Evolutionary conservation across 2,329 filamentous ascomycete genomes (phyloP), one percentile per base, ranked within the genome.

Genomic region (Colletotrichum zoysiae): DNA sequence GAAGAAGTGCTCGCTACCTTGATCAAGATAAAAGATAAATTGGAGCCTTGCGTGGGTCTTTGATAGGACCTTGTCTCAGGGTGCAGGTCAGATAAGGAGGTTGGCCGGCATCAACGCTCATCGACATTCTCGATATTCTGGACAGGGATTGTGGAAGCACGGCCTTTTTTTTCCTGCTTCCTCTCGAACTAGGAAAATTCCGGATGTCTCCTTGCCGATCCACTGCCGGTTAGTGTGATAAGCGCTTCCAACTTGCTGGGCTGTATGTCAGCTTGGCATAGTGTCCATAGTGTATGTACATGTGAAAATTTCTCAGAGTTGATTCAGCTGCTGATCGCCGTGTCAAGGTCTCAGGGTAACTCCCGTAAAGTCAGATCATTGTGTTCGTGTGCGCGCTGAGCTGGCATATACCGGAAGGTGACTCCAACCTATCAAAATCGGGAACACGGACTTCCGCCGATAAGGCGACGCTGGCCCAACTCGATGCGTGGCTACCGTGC

Each of bases 1-100:
- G 65, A 59, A 60, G 59, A 63, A 42, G n/a, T 42, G 59, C n/a
- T 65, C 35, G 55, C 56, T 69, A 53, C 70, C 70, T 72, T 72
- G 70, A 60, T 60, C 50, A 55, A 61, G 70, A 70, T 56, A 38
- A 70, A 65, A 56, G 65, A 64, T 72, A 72, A 72, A 72, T 26
- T 72, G 70, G 70, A 70, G 70, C 61, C 26, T 65, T 20, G 65
- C 59, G 65, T 72, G 70, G 70, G 70, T 69, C 70, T 8, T 18
- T 70, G 70, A 69, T 72, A 72, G 60, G 65, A 33, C 70, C 59
- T 60, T 70, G 70, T 72, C 70, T 72, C 70, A 70, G 65, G 53
- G 58, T 53, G 57, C 61, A 51, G 20, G 58, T 33, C 26, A 53
- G 69, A 58, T 69, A 63, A 59, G 58, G 46, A 9, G 33, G 33